Percentiles rank a stretch among this genome's conserved stretches.
These are phyloP conservation scores for Rhododendron williamsianum DNA, from an alignment of 148 eudicot genomes.

Conservation along the genomic window DNA sequence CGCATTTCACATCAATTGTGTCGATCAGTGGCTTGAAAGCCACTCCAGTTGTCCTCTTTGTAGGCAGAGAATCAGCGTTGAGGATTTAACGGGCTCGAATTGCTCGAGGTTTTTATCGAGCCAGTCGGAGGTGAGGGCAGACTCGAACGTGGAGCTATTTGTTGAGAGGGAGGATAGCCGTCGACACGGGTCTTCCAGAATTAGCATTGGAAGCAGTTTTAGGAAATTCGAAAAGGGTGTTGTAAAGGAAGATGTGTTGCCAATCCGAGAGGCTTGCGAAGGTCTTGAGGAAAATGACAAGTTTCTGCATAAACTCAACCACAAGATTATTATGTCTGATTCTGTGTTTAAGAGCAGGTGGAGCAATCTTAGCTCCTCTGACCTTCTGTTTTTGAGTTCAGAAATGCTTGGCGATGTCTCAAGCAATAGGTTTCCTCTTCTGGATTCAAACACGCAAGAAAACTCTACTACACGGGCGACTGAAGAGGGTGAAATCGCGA, in stretches of 20 bases:
- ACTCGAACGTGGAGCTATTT: conserved; percentile 39
- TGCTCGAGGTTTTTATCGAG: conserved; percentile 35
- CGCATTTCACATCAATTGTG: conserved; percentile 63
- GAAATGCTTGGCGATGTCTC: conserved; percentile 53
- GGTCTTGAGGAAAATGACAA: conserved; percentile 12
- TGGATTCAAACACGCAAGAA: not conserved
- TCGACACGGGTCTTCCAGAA: conserved; percentile 30
- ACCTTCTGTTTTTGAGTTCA: conserved; percentile 64
- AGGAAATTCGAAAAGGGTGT: conserved; percentile 18
- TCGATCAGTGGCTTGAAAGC: conserved; percentile 68
- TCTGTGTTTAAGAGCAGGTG: conserved; percentile 59
- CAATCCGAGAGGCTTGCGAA: conserved; percentile 18
- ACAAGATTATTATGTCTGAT: conserved; percentile 60
- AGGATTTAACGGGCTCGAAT: conserved; percentile 33
- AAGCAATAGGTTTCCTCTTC: conserved; percentile 23
- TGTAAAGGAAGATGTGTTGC: conserved; percentile 37
- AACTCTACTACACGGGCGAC: not conserved
- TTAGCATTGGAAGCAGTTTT: conserved; percentile 45
- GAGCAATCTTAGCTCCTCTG: conserved; percentile 75
- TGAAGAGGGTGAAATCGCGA: conserved; percentile 13
- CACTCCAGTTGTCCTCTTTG: conserved; percentile 84
- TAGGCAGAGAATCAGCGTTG: conserved; percentile 41
- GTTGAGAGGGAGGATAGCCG: conserved; percentile 47
- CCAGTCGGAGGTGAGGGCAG: conserved; percentile 16
- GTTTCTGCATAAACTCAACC: conserved; percentile 50